Base-by-base conservation (phyloP, 805 yeast species). In the Cyberlindnera galapagoensis region DNA sequence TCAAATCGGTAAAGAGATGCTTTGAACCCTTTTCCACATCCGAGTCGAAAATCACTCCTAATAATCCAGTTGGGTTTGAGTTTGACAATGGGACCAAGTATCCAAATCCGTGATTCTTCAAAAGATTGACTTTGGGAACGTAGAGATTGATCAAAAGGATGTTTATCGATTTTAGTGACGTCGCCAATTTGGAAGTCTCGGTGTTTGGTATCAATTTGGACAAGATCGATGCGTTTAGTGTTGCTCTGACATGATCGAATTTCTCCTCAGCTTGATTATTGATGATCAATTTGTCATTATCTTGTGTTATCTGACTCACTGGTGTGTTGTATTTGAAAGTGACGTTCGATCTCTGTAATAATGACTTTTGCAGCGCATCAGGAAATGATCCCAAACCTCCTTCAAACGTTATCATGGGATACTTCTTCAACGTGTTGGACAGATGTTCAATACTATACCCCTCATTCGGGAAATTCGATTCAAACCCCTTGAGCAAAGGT, bases 21-120 rank as follows among this genome's bases (percentile, higher is more conserved):
- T 47, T 44, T 24, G 71, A 57, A 31, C 75, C 70, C 43, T 71
- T 69, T 48, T 83, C 92, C 15, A 85, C 73, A 34, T 85, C 86
- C 2, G 95, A 84, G 55, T 90, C 97, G 58, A 80, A 90, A 13
- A 92, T 86, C 6, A 86, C 85, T 3, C 98, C 98, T 19, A 90
- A 62, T 11, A 87, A 58, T 13, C 71, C 63, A 29, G 74, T 76
- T 4, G 69, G 64, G 42, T 78, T 76, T 6, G 43, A 30, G 25
- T 53, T 49, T 4, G 58, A 44, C 33, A 53, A 46, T 7, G 98
- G 98, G 8, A 88, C 81, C 28, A 90, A 66, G 46, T 81, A 85
- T 2, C 98, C 98, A 65, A 90, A 90, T 23, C 97, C 95, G 36
- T 69, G 65, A 20, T 60, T 53, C 4, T 57, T 47, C n/a, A 74